A percentile compares a stretch with the other conserved stretches of the same genome.
Conservation (phyloP, 306 rosid species). For the Gastrolobium villosum region DNA sequence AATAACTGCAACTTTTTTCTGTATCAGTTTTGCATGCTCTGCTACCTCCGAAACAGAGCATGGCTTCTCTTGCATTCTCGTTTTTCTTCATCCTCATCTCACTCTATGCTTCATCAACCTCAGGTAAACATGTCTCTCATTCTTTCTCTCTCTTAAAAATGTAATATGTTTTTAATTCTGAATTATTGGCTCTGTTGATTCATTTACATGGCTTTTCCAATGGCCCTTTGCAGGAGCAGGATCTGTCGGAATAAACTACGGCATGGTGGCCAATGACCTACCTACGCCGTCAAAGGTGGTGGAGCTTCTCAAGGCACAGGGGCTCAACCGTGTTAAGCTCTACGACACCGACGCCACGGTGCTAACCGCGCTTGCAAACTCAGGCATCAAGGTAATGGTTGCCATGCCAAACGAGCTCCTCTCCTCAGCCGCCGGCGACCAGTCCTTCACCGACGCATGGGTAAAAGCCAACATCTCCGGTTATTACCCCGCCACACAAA, state of each 20-base stretch:
- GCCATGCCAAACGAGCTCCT: conserved; percentile 84
- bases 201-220: not conserved
- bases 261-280: conserved; percentile 71
- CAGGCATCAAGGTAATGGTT: conserved; percentile 62
- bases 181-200: too few relatives aligned
- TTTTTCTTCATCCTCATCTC: conserved; percentile 43
- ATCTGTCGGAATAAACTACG: conserved; percentile 82
- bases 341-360: conserved; percentile 79
- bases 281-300: conserved; percentile 74
- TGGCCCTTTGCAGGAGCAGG: conserved; percentile 55
- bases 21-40: conserved; percentile 18
- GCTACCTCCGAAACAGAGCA: conserved; percentile 52
- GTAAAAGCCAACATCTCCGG: conserved; percentile 67
- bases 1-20: conserved; percentile 14
- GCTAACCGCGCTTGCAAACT: conserved; percentile 65
- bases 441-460: conserved; percentile 81
- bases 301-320: conserved; percentile 67
- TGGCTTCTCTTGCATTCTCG: conserved; percentile 54
- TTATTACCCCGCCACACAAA: conserved; percentile 69
- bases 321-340: conserved; percentile 70
- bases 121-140: conserved; percentile 52
- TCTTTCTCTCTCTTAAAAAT: not conserved
- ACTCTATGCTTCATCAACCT: conserved; percentile 31
- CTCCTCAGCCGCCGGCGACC: conserved; percentile 64
- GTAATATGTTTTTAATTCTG: too few relatives aligned